Conservation (phyloP, 179 eudicot species). For the Carnegiea gigantea region DNA sequence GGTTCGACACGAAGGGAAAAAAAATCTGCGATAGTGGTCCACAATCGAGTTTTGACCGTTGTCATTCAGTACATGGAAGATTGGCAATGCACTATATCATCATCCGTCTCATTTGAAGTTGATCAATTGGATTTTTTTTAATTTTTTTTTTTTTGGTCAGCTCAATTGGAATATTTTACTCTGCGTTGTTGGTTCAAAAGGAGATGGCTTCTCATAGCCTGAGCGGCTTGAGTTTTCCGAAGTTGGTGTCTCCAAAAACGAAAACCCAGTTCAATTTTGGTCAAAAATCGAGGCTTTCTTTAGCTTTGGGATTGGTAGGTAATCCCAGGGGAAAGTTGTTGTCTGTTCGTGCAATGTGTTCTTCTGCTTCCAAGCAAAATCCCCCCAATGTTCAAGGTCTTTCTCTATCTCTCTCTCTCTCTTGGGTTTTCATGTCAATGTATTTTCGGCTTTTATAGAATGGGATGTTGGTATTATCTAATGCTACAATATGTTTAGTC, state of each 20-base stretch:
- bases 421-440: neutral
- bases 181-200: neutral
- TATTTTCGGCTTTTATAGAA: neutral
- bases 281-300: conserved; percentile 20
- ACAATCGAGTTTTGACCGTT: neutral
- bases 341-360: conserved; percentile 63
- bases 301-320: neutral
- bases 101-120: neutral
- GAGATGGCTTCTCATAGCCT: conserved; percentile 43
- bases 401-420: neutral
- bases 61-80: neutral
- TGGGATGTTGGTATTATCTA: neutral
- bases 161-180: neutral
- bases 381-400: conserved; percentile 62
- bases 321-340: conserved; percentile 22
- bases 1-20: neutral
- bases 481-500: neutral
- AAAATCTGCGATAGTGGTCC: neutral
- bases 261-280: conserved; percentile 32
- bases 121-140: neutral
- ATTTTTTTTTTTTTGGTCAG: too few relatives aligned
- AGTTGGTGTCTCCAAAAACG: conserved; percentile 28
- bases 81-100: neutral
- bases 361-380: conserved; percentile 70
- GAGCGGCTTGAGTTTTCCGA: conserved; percentile 25